Percentiles rank a stretch among this genome's conserved stretches.
phyloP scores from a whole-genome alignment of 2,329 filamentous ascomycete genomes.

The Fusarium denticulatum region DNA sequence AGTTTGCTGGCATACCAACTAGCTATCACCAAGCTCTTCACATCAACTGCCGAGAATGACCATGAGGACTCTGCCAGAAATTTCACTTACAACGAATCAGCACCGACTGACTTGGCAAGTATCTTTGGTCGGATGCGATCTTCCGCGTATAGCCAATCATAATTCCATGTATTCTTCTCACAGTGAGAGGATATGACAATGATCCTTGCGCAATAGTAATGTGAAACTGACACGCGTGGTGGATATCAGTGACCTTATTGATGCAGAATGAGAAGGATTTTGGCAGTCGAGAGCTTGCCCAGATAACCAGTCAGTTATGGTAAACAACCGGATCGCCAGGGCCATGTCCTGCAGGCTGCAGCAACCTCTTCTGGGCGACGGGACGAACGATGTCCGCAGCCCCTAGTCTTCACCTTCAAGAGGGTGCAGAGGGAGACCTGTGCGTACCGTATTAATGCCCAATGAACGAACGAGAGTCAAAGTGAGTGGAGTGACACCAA shows the following conservation, averaged over 20 bases:
- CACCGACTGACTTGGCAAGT: too few relatives aligned
- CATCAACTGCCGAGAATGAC: background rate
- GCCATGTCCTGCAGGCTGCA: too few relatives aligned
- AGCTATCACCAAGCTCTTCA: background rate
- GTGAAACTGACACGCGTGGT: background rate
- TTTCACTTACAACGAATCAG: background rate
- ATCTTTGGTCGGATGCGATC: fast-evolving
- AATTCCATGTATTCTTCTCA: background rate
- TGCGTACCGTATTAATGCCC: background rate
- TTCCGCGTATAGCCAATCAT: background rate
- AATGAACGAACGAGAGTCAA: background rate
- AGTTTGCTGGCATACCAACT: too few relatives aligned
- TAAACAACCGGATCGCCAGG: background rate
- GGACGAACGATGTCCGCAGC: background rate
- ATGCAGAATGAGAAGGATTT: background rate
- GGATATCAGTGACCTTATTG: too few relatives aligned
- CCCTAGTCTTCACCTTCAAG: background rate
- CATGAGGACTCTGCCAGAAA: too few relatives aligned
- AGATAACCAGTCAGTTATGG: background rate
- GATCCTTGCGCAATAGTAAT: background rate
- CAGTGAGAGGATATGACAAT: background rate
- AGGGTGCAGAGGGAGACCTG: background rate
- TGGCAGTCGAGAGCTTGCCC: background rate
- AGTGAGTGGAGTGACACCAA: background rate
- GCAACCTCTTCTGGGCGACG: background rate